Evolutionary conservation across 768 basidiomycete species (phyloP), one percentile per base, ranked within the genome.

Genomic region (Tylopilus sp.): DNA sequence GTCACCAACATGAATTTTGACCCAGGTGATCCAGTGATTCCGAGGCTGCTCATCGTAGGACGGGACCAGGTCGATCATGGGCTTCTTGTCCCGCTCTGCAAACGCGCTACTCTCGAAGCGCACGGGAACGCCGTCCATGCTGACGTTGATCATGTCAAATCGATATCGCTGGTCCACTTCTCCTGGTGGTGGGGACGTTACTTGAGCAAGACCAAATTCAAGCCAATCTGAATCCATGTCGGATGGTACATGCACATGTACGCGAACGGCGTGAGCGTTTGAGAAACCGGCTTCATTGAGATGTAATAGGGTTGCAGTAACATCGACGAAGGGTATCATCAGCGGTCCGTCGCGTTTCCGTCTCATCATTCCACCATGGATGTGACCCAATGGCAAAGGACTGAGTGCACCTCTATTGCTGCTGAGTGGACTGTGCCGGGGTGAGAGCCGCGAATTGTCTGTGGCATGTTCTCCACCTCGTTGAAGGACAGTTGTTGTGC

Each of bases 171-270:
- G 58, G 31, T 36, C 52, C 42, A 63, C 59, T 31, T 60, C 54
- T 44, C 55, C 54, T 21, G 52, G 48, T 29, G 47, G n/a, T 24
- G 56, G 48, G 24, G 67, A 54, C 45, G 64, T 34, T n/a, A 68
- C 69, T 48, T 78, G 72, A 2, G 82, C 83, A 45, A 91, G 72
- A 25, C 87, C 87, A 61, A 91, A 89, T 65, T 89, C 87, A 19
- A 91, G 72, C 83, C 82, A 87, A 46, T 85, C 86, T n/a, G 81
- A 78, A 50, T 81, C 81, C n/a, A 73, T 63, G 30, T 83, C 77
- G 14, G 75, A 68, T 19, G 85, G 86, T 10, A 81, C 79, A 38
- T 80, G 79, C 24, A 89, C 66, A 48, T 57, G 68, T 19, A 87
- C 58, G 24, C 79, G 77, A 43, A 89, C 86, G 19, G 80, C 84